phyloP scores from a whole-genome alignment of 2,329 filamentous ascomycete species.

The Amauroascus verrucosus region DNA sequence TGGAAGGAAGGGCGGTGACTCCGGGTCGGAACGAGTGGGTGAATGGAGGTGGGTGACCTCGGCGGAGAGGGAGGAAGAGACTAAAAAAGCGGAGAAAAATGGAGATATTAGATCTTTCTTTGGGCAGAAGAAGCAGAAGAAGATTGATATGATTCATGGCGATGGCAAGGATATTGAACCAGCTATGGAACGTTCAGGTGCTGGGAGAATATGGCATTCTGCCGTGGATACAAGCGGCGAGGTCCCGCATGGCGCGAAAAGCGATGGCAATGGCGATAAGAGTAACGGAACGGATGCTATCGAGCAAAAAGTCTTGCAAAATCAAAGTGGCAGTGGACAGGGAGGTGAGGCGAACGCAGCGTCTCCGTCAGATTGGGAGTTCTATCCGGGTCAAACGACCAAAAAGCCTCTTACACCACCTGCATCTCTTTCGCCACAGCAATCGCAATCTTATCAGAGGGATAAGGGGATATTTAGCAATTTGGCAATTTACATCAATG shows the following conservation, averaged over 20 bases:
- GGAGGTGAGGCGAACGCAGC: background rate
- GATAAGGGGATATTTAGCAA: conserved; percentile 52
- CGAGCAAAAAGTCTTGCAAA: background rate
- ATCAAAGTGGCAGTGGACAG: background rate
- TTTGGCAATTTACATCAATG: conserved; percentile 74
- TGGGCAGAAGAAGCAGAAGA: conserved; percentile 35
- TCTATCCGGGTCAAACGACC: background rate
- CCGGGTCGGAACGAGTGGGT: conserved; percentile 39
- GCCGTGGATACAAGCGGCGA: background rate
- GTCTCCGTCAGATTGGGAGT: background rate
- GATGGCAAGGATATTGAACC: background rate
- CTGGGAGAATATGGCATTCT: background rate
- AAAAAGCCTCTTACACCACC: background rate
- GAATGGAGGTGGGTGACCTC: conserved; percentile 41
- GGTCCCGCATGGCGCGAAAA: background rate
- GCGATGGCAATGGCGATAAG: background rate
- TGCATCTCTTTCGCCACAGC: background rate
- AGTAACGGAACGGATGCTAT: background rate
- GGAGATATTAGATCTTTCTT: conserved; percentile 40
- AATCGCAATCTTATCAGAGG: conserved; percentile 21
- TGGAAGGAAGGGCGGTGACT: conserved; percentile 10
- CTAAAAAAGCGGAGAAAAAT: conserved; percentile 23
- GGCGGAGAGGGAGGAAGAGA: conserved; percentile 19
- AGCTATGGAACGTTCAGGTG: background rate
- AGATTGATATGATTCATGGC: background rate